A percentile compares a stretch with the other conserved stretches of the same genome.
Conservation (phyloP, 2,329 filamentous ascomycete genomes). For the Plenodomus tracheiphilus region DNA sequence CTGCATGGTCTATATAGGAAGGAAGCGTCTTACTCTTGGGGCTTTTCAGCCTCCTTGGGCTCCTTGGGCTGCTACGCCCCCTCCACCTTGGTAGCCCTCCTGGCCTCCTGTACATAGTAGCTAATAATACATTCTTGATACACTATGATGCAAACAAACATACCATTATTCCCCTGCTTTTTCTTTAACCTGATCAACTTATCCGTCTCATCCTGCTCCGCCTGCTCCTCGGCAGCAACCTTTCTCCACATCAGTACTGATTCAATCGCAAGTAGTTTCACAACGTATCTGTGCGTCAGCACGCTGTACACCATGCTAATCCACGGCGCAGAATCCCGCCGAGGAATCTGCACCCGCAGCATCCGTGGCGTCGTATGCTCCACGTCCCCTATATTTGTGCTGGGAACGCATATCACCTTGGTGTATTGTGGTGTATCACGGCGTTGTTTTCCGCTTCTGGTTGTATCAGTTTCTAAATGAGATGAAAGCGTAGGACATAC, state of each 20-base stretch:
- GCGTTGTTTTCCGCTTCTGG: too few relatives aligned
- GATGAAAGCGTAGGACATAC: too few relatives aligned
- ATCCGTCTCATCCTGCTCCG: background rate
- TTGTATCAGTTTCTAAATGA: too few relatives aligned
- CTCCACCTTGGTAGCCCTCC: conserved; percentile 3
- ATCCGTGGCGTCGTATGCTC: conserved; percentile 21
- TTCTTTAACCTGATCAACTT: conserved; percentile 15
- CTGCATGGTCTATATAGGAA: too few relatives aligned
- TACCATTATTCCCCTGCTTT: conserved; percentile 13
- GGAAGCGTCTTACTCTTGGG: background rate
- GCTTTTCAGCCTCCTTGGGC: background rate
- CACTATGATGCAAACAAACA: too few relatives aligned
- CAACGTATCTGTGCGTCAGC: too few relatives aligned
- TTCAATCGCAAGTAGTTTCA: too few relatives aligned
- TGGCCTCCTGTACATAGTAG: conserved; percentile 8
- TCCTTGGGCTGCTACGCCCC: too few relatives aligned
- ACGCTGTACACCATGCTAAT: too few relatives aligned
- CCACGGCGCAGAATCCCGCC: too few relatives aligned
- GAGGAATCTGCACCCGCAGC: too few relatives aligned
- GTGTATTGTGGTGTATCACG: background rate
- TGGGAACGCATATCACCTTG: background rate
- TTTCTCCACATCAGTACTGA: conserved; percentile 2
- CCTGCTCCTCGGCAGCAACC: conserved; percentile 1
- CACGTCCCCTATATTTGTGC: conserved; percentile 23
- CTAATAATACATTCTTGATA: too few relatives aligned